A percentile compares a stretch with the other conserved stretches of the same genome.
phyloP scores from a whole-genome alignment of 495 filamentous ascomycete genomes.

The Bryoglossum gracile region DNA sequence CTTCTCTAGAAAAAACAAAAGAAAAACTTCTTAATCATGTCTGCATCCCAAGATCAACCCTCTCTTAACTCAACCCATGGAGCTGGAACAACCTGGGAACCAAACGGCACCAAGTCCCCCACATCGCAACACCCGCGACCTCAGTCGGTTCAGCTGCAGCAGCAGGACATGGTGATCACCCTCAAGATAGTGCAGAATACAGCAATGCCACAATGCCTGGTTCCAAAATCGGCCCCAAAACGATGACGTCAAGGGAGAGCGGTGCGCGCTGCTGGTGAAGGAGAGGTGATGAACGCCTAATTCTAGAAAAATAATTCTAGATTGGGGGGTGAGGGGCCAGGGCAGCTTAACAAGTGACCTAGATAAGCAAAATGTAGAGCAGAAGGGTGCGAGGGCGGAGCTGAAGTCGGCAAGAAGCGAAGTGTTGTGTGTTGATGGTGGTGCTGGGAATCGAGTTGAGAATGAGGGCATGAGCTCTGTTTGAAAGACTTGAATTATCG shows the following conservation, averaged over 20 bases:
- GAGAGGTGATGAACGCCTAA: constrained; percentile 24
- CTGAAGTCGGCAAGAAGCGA: constrained; percentile 10
- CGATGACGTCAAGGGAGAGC: constrained; percentile 23
- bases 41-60: constrained; percentile 21
- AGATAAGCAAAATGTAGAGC: constrained; percentile 24
- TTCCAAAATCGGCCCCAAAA: constrained; percentile 19
- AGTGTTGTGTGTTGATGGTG: constrained; percentile 18
- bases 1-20: not conserved
- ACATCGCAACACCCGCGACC: constrained; percentile 13
- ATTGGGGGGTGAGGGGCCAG: constrained; percentile 25
- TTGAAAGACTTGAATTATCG: constrained; percentile 14
- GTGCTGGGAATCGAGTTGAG: constrained; percentile 12
- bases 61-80: constrained; percentile 11
- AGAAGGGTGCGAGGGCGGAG: constrained; percentile 18
- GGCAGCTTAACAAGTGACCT: constrained; percentile 20
- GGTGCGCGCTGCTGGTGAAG: constrained; percentile 19
- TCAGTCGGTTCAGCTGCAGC: constrained; percentile 22
- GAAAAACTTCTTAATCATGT: constrained; percentile 14
- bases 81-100: constrained; percentile 16
- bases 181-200: constrained; percentile 18
- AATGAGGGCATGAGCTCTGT: constrained; percentile 19
- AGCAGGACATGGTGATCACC: constrained; percentile 22
- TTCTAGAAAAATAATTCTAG: constrained; percentile 24
- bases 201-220: constrained; percentile 19
- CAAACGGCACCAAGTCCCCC: constrained; percentile 9